Conservation (phyloP, 1,139 yeast species). For the Kodamaea sp. region DNA sequence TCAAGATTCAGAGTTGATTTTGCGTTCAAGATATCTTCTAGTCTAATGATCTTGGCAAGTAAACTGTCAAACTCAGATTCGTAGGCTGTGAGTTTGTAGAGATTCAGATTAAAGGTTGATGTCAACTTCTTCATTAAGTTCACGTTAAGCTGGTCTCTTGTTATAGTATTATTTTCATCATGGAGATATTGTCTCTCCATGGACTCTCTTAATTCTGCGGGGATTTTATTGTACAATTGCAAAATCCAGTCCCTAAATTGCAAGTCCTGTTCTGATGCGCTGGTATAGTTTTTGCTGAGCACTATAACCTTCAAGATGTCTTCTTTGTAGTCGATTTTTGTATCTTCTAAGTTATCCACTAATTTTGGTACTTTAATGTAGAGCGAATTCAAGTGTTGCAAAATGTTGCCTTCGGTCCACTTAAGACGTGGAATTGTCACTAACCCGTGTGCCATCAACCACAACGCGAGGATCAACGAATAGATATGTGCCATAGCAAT, state of each 20-base stretch:
- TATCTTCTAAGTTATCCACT: constrained; percentile 66
- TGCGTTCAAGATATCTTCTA: constrained; percentile 46
- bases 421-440: constrained; percentile 62
- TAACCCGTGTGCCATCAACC: constrained; percentile 86
- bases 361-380: constrained; percentile 59
- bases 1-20: constrained; percentile 21
- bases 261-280: constrained; percentile 32
- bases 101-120: constrained; percentile 37
- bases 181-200: constrained; percentile 36
- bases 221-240: constrained; percentile 32
- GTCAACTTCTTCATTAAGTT: constrained; percentile 37
- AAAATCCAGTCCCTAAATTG: constrained; percentile 45
- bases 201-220: constrained; percentile 35
- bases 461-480: constrained; percentile 70
- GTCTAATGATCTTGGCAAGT: constrained; percentile 31
- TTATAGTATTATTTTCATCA: constrained; percentile 21
- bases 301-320: constrained; percentile 62
- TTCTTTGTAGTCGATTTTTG: constrained; percentile 63
- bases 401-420: constrained; percentile 51
- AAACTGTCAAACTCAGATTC: constrained; percentile 43
- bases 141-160: constrained; percentile 39
- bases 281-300: constrained; percentile 39
- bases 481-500: constrained; percentile 83
- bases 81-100: constrained; percentile 42
- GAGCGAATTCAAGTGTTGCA: constrained; percentile 38